Percentiles rank a stretch among this genome's conserved stretches.
Conservation (phyloP, 208 protist species). For the Leishmania lainsoni region DNA sequence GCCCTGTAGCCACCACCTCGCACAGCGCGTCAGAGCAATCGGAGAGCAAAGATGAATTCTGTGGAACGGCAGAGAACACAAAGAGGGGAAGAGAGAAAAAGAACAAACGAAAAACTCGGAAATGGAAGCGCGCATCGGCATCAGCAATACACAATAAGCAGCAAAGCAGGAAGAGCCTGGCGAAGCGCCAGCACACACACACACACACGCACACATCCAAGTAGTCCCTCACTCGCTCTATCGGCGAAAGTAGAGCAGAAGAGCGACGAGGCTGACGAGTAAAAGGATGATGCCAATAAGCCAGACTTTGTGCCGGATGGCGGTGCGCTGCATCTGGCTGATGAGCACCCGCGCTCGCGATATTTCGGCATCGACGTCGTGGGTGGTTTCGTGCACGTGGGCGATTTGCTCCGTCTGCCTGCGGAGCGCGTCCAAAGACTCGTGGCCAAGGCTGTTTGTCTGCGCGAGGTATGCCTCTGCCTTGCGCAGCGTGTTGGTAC, state of each 20-base stretch:
- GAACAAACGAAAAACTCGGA: background rate
- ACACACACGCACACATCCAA: constrained; percentile 1
- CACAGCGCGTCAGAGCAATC: background rate
- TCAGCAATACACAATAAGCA: background rate
- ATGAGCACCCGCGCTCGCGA: constrained; percentile 55
- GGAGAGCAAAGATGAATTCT: background rate
- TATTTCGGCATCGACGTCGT: constrained; percentile 69
- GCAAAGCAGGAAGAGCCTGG: background rate
- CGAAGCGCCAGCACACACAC: background rate
- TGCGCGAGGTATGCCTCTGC: constrained; percentile 63
- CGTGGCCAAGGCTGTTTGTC: constrained; percentile 49
- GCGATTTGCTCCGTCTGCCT: constrained; percentile 72
- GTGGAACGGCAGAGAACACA: background rate
- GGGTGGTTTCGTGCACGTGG: constrained; percentile 46
- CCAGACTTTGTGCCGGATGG: constrained; percentile 61
- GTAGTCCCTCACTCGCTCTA: background rate
- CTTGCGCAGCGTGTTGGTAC: constrained; percentile 53
- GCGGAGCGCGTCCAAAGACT: constrained; percentile 51
- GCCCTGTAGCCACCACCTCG: background rate
- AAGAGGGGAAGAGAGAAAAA: background rate
- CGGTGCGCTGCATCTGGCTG: constrained; percentile 71
- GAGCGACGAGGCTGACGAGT: constrained; percentile 44
- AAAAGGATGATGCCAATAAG: constrained; percentile 52
- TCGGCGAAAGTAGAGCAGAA: constrained; percentile 40
- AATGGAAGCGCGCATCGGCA: background rate